phyloP scores from a whole-genome alignment of 208 protist genomes.

The Trypanosoma boissoni region DNA sequence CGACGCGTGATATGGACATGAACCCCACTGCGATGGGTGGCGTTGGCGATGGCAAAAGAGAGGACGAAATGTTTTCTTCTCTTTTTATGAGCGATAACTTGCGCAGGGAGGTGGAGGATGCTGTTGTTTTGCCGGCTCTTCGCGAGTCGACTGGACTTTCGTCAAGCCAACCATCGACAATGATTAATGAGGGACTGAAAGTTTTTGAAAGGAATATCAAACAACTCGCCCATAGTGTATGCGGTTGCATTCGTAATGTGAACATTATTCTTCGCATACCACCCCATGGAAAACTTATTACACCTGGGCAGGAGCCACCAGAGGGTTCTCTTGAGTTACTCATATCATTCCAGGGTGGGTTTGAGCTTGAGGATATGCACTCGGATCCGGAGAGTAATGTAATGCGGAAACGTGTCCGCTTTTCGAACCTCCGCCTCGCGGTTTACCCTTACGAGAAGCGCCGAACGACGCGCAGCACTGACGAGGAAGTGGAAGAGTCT shows the following conservation, averaged over 20 bases:
- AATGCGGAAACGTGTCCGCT: constrained; percentile 23
- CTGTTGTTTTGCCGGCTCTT: constrained; percentile 12
- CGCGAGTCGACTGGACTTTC: background rate
- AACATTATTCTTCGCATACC: constrained; percentile 28
- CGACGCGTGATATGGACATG: background rate
- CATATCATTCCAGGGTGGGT: constrained; percentile 21
- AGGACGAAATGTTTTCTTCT: constrained; percentile 24
- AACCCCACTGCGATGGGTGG: no score
- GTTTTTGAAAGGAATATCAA: constrained; percentile 24
- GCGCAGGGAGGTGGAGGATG: constrained; percentile 15
- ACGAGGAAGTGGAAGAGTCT: constrained; percentile 25
- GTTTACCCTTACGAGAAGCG: constrained; percentile 23
- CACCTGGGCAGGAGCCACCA: constrained; percentile 19
- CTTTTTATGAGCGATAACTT: constrained; percentile 24
- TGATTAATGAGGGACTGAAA: constrained; percentile 21
- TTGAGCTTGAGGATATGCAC: constrained; percentile 26
- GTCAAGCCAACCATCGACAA: background rate
- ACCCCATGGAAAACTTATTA: constrained; percentile 16
- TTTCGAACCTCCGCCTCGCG: constrained; percentile 22
- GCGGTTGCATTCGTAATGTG: constrained; percentile 23
- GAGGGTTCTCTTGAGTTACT: constrained; percentile 23
- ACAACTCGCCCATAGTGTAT: constrained; percentile 25
- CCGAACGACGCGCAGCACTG: constrained; percentile 8
- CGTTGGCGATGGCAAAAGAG: no score
- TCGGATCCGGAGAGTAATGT: constrained; percentile 12